Evolutionary conservation across 495 filamentous ascomycete genomes (phyloP), one percentile per base, ranked within the genome.

Genomic region (Penicillium fimorum): DNA sequence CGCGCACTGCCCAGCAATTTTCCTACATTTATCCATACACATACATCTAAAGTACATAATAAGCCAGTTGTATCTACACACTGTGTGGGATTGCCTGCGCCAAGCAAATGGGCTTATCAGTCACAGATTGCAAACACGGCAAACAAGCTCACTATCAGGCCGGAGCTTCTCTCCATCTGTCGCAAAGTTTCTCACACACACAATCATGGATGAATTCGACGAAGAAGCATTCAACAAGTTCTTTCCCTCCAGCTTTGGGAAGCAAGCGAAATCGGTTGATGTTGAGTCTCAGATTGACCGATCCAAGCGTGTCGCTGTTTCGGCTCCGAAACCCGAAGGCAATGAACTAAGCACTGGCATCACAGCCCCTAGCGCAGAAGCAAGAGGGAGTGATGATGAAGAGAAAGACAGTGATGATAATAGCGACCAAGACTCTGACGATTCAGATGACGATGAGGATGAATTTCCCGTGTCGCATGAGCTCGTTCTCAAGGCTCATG

Each of bases 401-500:
- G 52, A 58, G 9, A 68, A 68, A 18, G 61, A 74, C 35, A 78
- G 76, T 52, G 72, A 79, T 43, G 61, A 61, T 18, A 70, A 68
- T n/a, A 76, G 72, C 45, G 74, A 82, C n/a, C 77, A 80, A 30
- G 76, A 82, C 38, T 65, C 70, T 35, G 76, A 81, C 46, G 76
- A 78, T 48, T 79, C 82, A 37, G 75, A 79, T 12, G 82, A 85
- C 18, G 89, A 92, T 13, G 87, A 90, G 42, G 93, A 96, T 64
- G 91, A 94, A 58, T 97, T 89, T 56, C 94, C 94, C 4, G 86
- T 96, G 17, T 95, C 94, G 8, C 94, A 98, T 62, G 92, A 97
- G 70, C 80, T 98, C 61, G 75, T 93, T 18, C 75, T 98, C 56
- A 95, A 93, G 67, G 93, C 92, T 10, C 94, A 98, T 69, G 91